A percentile compares a stretch with the other conserved stretches of the same genome.
These are phyloP conservation scores for Neurospora intermedia DNA, from an alignment of 495 filamentous ascomycete genomes.

Conservation along the genomic window DNA sequence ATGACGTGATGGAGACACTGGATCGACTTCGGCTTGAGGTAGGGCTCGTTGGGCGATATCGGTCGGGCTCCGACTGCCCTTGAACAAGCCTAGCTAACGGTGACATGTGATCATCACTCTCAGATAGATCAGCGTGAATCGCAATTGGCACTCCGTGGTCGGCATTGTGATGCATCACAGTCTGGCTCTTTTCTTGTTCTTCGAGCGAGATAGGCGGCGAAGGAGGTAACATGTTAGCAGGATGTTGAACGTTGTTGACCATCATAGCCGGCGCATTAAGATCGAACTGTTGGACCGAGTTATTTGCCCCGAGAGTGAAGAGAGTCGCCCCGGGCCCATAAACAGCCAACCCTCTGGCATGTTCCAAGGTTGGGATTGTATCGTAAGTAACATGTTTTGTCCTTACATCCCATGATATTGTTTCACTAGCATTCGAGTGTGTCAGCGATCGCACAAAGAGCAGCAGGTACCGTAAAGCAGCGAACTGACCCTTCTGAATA, in stretches of 20 bases:
- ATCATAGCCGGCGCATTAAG: conserved; percentile 66
- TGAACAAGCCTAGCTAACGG: conserved; percentile 55
- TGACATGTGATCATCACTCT: conserved; percentile 55
- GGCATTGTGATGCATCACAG: conserved; percentile 29
- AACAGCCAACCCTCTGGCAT: conserved; percentile 69
- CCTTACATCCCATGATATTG: conserved; percentile 88
- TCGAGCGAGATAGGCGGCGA: conserved; percentile 70
- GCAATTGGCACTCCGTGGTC: conserved; percentile 37
- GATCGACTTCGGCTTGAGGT: conserved; percentile 54
- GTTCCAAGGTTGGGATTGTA: conserved; percentile 71
- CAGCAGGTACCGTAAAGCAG: conserved; percentile 4
- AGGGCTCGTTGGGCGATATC: conserved; percentile 50
- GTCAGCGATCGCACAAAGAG: conserved; percentile 1
- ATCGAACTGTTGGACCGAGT: conserved; percentile 91
- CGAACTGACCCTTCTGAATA: conserved; percentile 78
- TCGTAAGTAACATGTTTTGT: conserved; percentile 92
- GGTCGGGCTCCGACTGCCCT: conserved; percentile 36
- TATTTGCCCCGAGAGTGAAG: conserved; percentile 80
- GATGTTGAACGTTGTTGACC: conserved; percentile 75
- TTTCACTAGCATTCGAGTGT: conserved; percentile 50
- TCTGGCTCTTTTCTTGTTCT: conserved; percentile 39
- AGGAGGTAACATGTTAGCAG: conserved; percentile 61
- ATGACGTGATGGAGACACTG: conserved; percentile 46
- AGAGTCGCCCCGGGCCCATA: conserved; percentile 85
- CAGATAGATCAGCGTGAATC: conserved; percentile 45